These are phyloP conservation scores for Russula sp. DNA, from an alignment of 768 basidiomycete species.

Conservation along the genomic window DNA sequence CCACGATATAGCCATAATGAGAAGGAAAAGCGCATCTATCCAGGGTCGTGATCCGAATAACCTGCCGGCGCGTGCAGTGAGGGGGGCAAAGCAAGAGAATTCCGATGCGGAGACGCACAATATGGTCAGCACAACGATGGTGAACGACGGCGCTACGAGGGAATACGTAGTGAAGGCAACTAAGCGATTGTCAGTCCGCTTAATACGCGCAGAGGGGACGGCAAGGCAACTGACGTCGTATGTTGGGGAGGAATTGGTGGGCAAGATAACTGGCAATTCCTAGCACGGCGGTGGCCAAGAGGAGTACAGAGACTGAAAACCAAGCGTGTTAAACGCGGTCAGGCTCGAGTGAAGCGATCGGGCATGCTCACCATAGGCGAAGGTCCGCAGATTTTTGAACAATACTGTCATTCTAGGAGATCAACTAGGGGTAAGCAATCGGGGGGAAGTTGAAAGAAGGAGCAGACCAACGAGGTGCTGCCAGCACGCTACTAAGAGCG, in stretches of 20 bases:
- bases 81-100: background rate
- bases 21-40: slow-evolving; percentile 49
- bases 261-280: slow-evolving; percentile 68
- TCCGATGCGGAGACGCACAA: slow-evolving; percentile 7
- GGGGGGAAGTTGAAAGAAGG: background rate
- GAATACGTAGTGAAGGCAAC: slow-evolving; percentile 69
- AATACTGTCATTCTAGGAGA: slow-evolving; percentile 30
- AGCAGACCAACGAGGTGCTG: slow-evolving; percentile 14
- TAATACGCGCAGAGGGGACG: background rate
- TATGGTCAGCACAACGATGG: slow-evolving; percentile 29
- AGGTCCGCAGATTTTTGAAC: slow-evolving; percentile 32
- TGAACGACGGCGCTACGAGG: slow-evolving; percentile 57
- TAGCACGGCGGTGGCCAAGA: slow-evolving; percentile 48
- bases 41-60: slow-evolving; percentile 66
- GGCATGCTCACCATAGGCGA: slow-evolving; percentile 28
- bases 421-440: background rate
- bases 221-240: slow-evolving; percentile 46
- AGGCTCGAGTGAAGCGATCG: background rate
- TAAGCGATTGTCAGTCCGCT: slow-evolving; percentile 28
- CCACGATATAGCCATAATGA: slow-evolving; percentile 60
- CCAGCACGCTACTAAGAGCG: slow-evolving; percentile 16
- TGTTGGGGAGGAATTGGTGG: slow-evolving; percentile 54
- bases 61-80: slow-evolving; percentile 33
- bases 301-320: slow-evolving; percentile 33
- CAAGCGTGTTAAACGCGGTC: background rate